Evolutionary conservation across 2,329 filamentous ascomycete genomes (phyloP).

Genomic region (Mollisia scopiformis): DNA sequence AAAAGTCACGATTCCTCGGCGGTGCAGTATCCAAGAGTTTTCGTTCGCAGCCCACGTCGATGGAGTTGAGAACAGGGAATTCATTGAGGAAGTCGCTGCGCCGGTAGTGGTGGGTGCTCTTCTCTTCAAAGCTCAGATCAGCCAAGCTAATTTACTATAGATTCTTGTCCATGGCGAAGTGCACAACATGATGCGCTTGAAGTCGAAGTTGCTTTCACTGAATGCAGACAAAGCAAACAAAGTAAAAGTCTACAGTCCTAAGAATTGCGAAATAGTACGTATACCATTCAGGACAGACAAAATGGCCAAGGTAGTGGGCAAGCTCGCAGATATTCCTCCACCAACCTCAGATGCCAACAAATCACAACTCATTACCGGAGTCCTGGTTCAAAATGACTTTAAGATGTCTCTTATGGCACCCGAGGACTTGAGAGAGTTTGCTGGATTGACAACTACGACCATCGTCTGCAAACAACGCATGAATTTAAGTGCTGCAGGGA

Average conservation of each 20-base stretch:
- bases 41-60: constrained; percentile 98
- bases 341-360: constrained; percentile 46
- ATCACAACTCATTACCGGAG: constrained; percentile 75
- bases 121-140: neutral
- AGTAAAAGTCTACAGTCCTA: constrained; percentile 89
- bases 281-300: constrained; percentile 98
- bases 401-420: constrained; percentile 97
- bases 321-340: constrained; percentile 80
- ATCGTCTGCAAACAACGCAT: constrained; percentile 92
- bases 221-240: constrained; percentile 78
- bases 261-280: constrained; percentile 91
- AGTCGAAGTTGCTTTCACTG: constrained; percentile 91
- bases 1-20: constrained; percentile 86
- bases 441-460: constrained; percentile 93
- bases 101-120: constrained; percentile 84
- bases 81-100: constrained; percentile 91
- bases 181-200: constrained; percentile 96
- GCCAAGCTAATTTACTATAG: constrained; percentile 46
- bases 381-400: constrained; percentile 96
- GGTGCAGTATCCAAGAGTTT: constrained; percentile 92
- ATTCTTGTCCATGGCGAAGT: constrained; percentile 97
- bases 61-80: constrained; percentile 92
- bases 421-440: constrained; percentile 93
- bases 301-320: constrained; percentile 92
- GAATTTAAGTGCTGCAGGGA: constrained; percentile 82